phyloP scores from a whole-genome alignment of 805 yeast species.

The Candida broadrunensis region DNA sequence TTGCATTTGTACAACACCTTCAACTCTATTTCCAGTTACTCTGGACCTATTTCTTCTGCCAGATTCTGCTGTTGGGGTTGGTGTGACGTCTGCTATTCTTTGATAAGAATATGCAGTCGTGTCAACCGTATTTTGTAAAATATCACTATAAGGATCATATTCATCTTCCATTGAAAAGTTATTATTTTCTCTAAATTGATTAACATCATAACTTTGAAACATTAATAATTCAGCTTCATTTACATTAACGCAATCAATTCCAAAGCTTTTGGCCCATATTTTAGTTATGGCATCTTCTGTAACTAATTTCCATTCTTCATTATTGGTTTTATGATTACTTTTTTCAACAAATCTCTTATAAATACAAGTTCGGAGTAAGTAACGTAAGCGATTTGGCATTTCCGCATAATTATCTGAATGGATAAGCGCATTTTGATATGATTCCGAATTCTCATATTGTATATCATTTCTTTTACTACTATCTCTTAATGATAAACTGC shows the following conservation, averaged over 20 bases:
- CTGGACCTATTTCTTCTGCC: neutral
- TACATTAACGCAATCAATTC: conserved; percentile 51
- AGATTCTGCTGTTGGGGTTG: conserved; percentile 1
- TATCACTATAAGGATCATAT: conserved; percentile 16
- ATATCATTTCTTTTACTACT: conserved; percentile 17
- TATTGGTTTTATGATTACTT: conserved; percentile 5
- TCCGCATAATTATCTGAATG: conserved; percentile 30
- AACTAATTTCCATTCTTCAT: conserved; percentile 51
- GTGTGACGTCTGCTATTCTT: neutral
- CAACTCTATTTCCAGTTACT: neutral
- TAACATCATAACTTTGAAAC: conserved; percentile 35
- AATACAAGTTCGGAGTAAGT: conserved; percentile 56
- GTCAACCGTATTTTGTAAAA: conserved; percentile 32
- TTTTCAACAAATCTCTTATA: conserved; percentile 46
- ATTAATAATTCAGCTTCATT: conserved; percentile 48
- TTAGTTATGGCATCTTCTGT: conserved; percentile 58
- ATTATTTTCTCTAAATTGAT: conserved; percentile 18
- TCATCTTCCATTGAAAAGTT: conserved; percentile 20
- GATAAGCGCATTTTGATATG: conserved; percentile 21
- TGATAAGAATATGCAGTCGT: conserved; percentile 26
- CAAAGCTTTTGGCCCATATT: conserved; percentile 53
- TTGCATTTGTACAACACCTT: conserved; percentile 10
- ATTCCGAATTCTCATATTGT: conserved; percentile 25
- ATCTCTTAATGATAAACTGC: conserved; percentile 2
- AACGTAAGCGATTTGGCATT: conserved; percentile 53